These are phyloP conservation scores for Salvia miltiorrhiza DNA, from an alignment of 257 asterid species.

Conservation along the genomic window DNA sequence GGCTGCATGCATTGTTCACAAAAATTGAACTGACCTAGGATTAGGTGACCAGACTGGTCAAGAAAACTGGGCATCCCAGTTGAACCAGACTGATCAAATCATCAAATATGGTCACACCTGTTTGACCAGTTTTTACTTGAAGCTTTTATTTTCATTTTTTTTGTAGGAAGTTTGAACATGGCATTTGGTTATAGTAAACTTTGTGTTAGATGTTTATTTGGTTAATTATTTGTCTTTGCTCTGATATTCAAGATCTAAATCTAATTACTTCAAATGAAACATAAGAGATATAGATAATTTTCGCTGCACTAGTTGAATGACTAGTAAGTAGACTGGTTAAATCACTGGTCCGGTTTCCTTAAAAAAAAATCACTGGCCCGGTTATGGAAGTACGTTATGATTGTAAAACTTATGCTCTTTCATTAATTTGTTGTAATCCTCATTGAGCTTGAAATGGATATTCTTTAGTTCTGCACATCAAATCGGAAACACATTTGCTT, in stretches of 20 bases:
- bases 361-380: not conserved
- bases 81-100: not conserved
- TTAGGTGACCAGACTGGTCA: not conserved
- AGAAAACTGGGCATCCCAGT: conserved; percentile 1
- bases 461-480: conserved; percentile 7
- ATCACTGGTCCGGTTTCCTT: not conserved
- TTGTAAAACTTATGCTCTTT: not conserved
- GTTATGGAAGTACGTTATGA: not conserved
- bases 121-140: not conserved
- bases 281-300: not conserved
- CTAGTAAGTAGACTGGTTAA: not conserved
- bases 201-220: not conserved
- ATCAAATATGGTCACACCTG: not conserved
- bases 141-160: not conserved
- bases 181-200: not conserved
- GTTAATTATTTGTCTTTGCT: not conserved
- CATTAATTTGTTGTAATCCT: no score
- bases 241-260: not conserved
- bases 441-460: conserved; percentile 3
- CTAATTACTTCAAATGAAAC: not conserved
- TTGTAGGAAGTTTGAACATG: not conserved
- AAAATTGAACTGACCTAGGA: not conserved
- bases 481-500: not conserved
- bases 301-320: not conserved
- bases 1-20: not conserved